Conservation (phyloP, 2,329 filamentous ascomycete species). For the Penicillium vulpinum region DNA sequence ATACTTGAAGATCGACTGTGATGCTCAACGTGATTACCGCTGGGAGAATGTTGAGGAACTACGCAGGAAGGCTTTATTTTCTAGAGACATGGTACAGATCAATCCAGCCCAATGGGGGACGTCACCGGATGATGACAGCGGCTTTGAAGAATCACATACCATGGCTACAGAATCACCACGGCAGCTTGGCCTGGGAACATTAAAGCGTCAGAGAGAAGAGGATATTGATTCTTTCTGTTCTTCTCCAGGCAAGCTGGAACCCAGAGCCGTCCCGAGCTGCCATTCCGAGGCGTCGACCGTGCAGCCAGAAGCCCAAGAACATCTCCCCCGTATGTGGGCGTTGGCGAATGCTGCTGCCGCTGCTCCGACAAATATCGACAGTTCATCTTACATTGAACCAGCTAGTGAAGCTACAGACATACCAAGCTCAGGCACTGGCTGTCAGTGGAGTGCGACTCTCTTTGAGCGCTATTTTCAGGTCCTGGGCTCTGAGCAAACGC, state of each 20-base stretch:
- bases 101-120: background rate
- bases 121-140: background rate
- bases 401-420: slow-evolving; percentile 1
- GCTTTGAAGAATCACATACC: background rate
- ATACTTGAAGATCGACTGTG: slow-evolving; percentile 11
- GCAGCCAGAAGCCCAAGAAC: background rate
- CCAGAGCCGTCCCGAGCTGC: background rate
- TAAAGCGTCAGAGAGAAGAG: background rate
- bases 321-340: background rate
- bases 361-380: background rate
- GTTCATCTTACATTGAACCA: background rate
- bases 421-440: slow-evolving; percentile 18
- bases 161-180: background rate
- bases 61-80: background rate
- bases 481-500: slow-evolving; percentile 1
- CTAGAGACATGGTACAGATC: background rate
- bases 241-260: background rate
- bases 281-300: background rate
- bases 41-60: background rate
- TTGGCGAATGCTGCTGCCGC: background rate
- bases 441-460: slow-evolving; percentile 20
- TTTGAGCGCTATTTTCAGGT: slow-evolving; percentile 19
- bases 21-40: background rate
- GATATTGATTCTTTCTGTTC: background rate
- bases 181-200: background rate